Evolutionary conservation across 768 basidiomycete species (phyloP).

Genomic region (Mycena amicta): DNA sequence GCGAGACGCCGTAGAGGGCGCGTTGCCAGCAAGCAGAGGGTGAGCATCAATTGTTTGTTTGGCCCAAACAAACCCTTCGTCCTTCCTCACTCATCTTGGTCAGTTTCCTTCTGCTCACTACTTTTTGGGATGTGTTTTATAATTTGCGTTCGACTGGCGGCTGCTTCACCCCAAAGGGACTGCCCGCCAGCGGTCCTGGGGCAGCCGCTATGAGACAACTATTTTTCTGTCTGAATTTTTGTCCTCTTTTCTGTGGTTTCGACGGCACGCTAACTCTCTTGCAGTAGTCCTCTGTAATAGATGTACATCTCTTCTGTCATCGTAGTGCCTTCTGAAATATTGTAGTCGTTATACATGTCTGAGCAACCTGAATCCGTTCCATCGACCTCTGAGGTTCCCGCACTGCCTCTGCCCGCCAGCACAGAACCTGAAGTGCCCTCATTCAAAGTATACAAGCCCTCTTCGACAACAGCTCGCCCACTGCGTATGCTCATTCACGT

Average conservation of each 20-base stretch:
- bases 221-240: conserved; percentile 44
- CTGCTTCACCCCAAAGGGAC: conserved; percentile 67
- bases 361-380: conserved; percentile 13
- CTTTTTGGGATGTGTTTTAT: conserved; percentile 60
- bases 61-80: background rate
- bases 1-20: conserved; percentile 15
- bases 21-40: conserved; percentile 14
- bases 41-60: background rate
- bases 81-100: conserved; percentile 7
- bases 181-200: conserved; percentile 79
- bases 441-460: conserved; percentile 56
- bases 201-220: conserved; percentile 71
- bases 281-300: conserved; percentile 25
- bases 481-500: conserved; percentile 41
- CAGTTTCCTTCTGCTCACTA: conserved; percentile 5
- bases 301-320: conserved; percentile 19
- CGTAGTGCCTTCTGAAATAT: conserved; percentile 15
- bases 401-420: background rate
- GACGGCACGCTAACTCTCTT: conserved; percentile 28
- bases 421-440: conserved; percentile 14
- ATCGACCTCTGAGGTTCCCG: conserved; percentile 6
- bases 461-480: conserved; percentile 29
- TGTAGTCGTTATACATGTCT: conserved; percentile 18
- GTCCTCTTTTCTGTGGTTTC: conserved; percentile 7
- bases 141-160: conserved; percentile 87